Base-by-base conservation (phyloP, 768 basidiomycete species). In the Polyporus arcularius region DNA sequence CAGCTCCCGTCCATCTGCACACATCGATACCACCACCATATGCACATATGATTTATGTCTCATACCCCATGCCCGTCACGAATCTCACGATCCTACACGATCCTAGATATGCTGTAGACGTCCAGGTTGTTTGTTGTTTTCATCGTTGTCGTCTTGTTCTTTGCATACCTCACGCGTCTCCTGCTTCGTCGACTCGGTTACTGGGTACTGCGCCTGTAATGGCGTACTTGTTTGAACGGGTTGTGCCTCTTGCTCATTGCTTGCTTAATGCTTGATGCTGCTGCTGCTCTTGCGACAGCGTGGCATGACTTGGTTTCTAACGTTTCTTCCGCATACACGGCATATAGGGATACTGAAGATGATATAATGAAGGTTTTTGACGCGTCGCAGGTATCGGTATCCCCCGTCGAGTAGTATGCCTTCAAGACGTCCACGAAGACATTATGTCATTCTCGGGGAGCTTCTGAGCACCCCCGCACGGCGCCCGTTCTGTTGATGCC, bases 11-110 rank as follows among this genome's bases (percentile, higher is more conserved):
- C 18, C 26, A 14, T 26, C 21, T 30, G 46, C 46, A 48, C 46
- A n/a, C 50, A 35, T 52, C 18, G 40, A 55, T 55, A 55, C 53
- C 53, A 53, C 26, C n/a, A 18, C 28, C 52, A 53, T 28, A 55
- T 45, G 40, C 40, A 41, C 42, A 45, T 43, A 55, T 51, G 50
- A 39, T 30, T 51, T 28, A 51, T 55, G 53, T 41, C 53, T 55
- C 53, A 55, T 55, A 55, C 53, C 53, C 39, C 42, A 55, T 55
- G 53, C 53, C 40, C 40, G 5, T 53, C 42, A 55, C 53, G 53
- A 55, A 15, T 31, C 6, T 43, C 53, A 55, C 53, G 53, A 45
- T 6, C 53, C 39, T 38, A 21, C 9, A 51, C 31, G 28, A 11
- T 26, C 32, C 30, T 21, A 26, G 21, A 48, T 35, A 52, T 52